phyloP scores from a whole-genome alignment of 1,284 basidiomycete species.

The Apiotrichum siamense region DNA sequence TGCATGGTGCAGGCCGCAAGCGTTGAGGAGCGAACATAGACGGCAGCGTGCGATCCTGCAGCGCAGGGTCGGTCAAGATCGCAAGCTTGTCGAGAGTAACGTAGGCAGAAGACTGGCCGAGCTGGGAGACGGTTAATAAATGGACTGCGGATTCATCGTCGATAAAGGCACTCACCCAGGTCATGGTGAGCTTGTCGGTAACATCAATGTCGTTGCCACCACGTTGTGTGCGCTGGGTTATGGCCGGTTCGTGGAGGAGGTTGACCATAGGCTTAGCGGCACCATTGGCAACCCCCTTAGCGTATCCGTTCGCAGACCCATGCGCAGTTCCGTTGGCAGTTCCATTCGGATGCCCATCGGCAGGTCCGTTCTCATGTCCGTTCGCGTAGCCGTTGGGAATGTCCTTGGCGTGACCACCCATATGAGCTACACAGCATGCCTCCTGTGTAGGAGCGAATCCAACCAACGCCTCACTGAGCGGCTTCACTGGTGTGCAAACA shows the following conservation, averaged over 20 bases:
- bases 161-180: constrained; percentile 30
- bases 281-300: neutral
- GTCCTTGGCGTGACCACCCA: neutral
- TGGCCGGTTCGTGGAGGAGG: neutral
- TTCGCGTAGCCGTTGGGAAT: neutral
- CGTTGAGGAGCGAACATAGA: constrained; percentile 46
- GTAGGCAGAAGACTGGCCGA: constrained; percentile 49
- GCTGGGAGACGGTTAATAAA: constrained; percentile 24
- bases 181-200: constrained; percentile 41
- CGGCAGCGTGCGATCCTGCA: constrained; percentile 47
- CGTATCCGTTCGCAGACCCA: constrained; percentile 1
- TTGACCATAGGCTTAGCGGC: neutral
- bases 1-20: constrained; percentile 47
- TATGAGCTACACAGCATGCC: neutral
- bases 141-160: neutral
- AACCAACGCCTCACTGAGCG: neutral
- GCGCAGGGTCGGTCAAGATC: constrained; percentile 52
- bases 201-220: constrained; percentile 33
- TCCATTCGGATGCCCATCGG: neutral
- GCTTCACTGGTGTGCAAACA: neutral
- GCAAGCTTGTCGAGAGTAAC: constrained; percentile 50
- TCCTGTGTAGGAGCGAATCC: neutral
- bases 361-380: constrained; percentile 1
- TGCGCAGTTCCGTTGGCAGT: constrained; percentile 1
- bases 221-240: constrained; percentile 3